Percentiles rank a stretch among this genome's conserved stretches.
These are phyloP conservation scores for Smallanthus sonchifolius DNA, from an alignment of 129 eudicot genomes.

Conservation along the genomic window DNA sequence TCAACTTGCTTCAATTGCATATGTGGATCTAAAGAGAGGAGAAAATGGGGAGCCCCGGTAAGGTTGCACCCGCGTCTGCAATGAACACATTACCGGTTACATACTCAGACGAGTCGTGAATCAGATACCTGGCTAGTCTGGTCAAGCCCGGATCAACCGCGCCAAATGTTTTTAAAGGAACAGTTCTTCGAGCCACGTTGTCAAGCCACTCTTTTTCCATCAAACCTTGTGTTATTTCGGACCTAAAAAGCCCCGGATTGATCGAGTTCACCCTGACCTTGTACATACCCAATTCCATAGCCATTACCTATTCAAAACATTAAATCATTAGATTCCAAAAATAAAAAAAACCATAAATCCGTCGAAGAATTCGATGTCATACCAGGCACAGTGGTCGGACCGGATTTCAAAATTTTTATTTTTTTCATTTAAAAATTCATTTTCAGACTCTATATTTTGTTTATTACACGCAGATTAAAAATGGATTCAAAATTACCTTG, in stretches of 20 bases:
- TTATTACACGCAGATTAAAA: neutral
- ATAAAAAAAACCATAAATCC: neutral
- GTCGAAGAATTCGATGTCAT: too few relatives aligned
- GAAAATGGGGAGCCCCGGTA: slow-evolving; percentile 26
- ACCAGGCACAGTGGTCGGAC: neutral
- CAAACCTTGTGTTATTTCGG: slow-evolving; percentile 9
- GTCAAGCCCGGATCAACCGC: slow-evolving; percentile 20
- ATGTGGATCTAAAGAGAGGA: slow-evolving; percentile 4
- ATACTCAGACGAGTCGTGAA: slow-evolving; percentile 23
- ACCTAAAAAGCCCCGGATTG: slow-evolving; percentile 15
- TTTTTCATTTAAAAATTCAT: too few relatives aligned
- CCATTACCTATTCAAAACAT: slow-evolving; percentile 18
- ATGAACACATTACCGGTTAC: slow-evolving; percentile 16
- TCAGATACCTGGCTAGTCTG: slow-evolving; percentile 12
- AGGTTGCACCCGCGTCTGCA: slow-evolving; percentile 2
- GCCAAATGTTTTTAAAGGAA: slow-evolving; percentile 18
- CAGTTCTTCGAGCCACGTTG: neutral
- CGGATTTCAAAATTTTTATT: too few relatives aligned
- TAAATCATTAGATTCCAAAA: neutral
- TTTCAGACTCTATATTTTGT: too few relatives aligned
- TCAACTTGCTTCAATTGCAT: neutral
- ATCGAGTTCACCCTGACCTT: slow-evolving; percentile 15
- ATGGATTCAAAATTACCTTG: slow-evolving; percentile 14
- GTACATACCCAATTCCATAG: slow-evolving; percentile 10
- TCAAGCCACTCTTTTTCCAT: slow-evolving; percentile 15